Conservation (phyloP, 305 asterid species). For the Fraxinus greggii region DNA sequence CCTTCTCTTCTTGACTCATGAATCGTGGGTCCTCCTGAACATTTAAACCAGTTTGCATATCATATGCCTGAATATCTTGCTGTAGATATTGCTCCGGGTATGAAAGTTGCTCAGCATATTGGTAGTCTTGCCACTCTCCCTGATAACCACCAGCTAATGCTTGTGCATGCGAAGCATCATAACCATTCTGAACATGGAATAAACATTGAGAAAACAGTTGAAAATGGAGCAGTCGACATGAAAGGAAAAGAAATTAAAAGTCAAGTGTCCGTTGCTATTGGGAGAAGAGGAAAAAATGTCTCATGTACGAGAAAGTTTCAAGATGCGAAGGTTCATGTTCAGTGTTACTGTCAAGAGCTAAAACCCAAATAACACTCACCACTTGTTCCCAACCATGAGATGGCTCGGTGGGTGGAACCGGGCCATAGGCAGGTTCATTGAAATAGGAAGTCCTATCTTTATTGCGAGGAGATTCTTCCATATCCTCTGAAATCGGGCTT, state of each 20-base stretch:
- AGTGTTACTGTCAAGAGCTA: slow-evolving; percentile 12
- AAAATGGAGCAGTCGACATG: background rate
- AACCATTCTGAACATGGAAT: slow-evolving; percentile 56
- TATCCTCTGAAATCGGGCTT: slow-evolving; percentile 91
- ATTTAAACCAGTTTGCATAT: slow-evolving; percentile 54
- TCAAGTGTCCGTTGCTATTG: background rate
- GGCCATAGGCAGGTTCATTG: slow-evolving; percentile 82
- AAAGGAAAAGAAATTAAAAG: background rate
- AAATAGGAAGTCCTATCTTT: slow-evolving; percentile 71
- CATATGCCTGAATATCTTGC: slow-evolving; percentile 69
- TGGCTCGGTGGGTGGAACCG: slow-evolving; percentile 77
- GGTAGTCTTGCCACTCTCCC: slow-evolving; percentile 92
- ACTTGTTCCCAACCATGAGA: slow-evolving; percentile 78
- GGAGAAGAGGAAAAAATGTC: background rate
- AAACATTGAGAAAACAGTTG: slow-evolving; percentile 15
- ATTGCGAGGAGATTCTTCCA: slow-evolving; percentile 97
- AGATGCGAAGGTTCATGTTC: background rate
- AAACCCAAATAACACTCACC: slow-evolving; percentile 43
- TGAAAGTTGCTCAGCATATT: slow-evolving; percentile 77
- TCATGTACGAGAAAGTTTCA: background rate
- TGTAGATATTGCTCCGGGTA: slow-evolving; percentile 88
- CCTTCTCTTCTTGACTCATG: slow-evolving; percentile 99
- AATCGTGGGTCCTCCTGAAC: slow-evolving; percentile 66
- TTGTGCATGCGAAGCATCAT: slow-evolving; percentile 75
- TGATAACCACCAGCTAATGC: slow-evolving; percentile 69